Conservation (phyloP, 2,329 filamentous ascomycete genomes). For the Knoxdaviesia capensis region DNA sequence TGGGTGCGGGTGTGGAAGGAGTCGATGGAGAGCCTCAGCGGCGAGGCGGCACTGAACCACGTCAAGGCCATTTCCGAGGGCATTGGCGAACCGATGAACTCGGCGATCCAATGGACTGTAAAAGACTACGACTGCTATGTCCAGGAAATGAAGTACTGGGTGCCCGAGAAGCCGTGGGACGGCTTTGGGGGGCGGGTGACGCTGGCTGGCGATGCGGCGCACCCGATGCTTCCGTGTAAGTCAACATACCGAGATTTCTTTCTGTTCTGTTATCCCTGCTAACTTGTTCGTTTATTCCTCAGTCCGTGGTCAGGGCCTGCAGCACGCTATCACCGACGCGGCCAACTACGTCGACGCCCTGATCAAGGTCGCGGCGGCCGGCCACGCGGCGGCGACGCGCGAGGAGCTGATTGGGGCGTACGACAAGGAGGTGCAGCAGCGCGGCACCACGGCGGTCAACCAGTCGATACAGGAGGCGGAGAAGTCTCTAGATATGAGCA, state of each 20-base stretch:
- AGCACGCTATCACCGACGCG: conserved; percentile 20
- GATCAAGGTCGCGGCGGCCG: conserved; percentile 5
- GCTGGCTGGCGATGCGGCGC: conserved; percentile 18
- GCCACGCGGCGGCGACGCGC: conserved; percentile 3
- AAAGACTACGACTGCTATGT: conserved; percentile 11
- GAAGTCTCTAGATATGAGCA: conserved; percentile 11
- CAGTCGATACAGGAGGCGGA: conserved; percentile 14
- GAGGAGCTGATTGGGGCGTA: conserved; percentile 10
- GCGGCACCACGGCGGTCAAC: conserved; percentile 14
- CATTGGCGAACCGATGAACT: conserved; percentile 13
- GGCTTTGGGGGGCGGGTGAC: conserved; percentile 13
- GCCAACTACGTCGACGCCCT: conserved; percentile 16
- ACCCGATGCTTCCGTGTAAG: conserved; percentile 23
- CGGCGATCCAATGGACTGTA: conserved; percentile 14
- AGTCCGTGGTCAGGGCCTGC: conserved; percentile 23
- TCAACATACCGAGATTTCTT: neutral
- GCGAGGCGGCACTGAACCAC: conserved; percentile 15
- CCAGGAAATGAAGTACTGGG: conserved; percentile 18
- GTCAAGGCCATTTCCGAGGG: conserved; percentile 9
- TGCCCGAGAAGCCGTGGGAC: conserved; percentile 11
- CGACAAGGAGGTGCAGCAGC: conserved; percentile 12
- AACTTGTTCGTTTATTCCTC: neutral
- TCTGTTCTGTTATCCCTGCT: too few species aligned
- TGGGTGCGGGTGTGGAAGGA: conserved; percentile 16
- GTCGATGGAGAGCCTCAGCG: conserved; percentile 10